Evolutionary conservation across 2,329 filamentous ascomycete genomes (phyloP).

Genomic region (Bipolaris gigantea): DNA sequence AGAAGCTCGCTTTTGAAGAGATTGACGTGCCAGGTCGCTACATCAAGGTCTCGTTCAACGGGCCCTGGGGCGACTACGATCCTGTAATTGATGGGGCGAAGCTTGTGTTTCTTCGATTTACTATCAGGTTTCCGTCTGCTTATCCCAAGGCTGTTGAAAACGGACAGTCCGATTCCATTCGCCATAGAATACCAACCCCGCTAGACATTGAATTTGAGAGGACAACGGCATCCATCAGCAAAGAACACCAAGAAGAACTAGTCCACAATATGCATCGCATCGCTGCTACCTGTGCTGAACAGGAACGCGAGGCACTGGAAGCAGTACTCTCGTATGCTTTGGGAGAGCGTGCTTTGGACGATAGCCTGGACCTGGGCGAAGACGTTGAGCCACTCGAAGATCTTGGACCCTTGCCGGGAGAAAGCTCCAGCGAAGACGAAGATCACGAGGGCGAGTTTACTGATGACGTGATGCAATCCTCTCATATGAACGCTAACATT

Average conservation of each 20-base stretch:
- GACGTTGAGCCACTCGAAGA: constrained; percentile 58
- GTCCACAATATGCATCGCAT: constrained; percentile 58
- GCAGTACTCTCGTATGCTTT: constrained; percentile 63
- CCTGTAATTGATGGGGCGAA: constrained; percentile 34
- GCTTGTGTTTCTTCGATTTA: constrained; percentile 59
- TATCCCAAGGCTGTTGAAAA: constrained; percentile 57
- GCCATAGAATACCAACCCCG: constrained; percentile 45
- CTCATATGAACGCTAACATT: constrained; percentile 65
- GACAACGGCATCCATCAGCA: constrained; percentile 57
- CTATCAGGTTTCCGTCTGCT: constrained; percentile 59
- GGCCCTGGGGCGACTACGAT: constrained; percentile 59
- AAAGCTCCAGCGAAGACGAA: constrained; percentile 84
- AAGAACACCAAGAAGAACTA: constrained; percentile 53
- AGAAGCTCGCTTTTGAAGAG: constrained; percentile 62
- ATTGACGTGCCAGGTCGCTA: constrained; percentile 59
- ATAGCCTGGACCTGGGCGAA: constrained; percentile 53
- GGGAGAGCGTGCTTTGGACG: constrained; percentile 61
- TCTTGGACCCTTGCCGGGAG: constrained; percentile 50
- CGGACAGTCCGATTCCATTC: constrained; percentile 19
- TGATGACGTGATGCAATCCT: constrained; percentile 55
- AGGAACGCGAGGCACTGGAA: constrained; percentile 61
- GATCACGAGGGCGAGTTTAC: constrained; percentile 59
- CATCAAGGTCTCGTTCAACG: constrained; percentile 60
- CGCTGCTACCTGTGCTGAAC: constrained; percentile 56
- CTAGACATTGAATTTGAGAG: constrained; percentile 59